A percentile compares a stretch with the other conserved stretches of the same genome.
Conservation (phyloP, 2,329 filamentous ascomycete species). For the Tolypocladium endophyticum region DNA sequence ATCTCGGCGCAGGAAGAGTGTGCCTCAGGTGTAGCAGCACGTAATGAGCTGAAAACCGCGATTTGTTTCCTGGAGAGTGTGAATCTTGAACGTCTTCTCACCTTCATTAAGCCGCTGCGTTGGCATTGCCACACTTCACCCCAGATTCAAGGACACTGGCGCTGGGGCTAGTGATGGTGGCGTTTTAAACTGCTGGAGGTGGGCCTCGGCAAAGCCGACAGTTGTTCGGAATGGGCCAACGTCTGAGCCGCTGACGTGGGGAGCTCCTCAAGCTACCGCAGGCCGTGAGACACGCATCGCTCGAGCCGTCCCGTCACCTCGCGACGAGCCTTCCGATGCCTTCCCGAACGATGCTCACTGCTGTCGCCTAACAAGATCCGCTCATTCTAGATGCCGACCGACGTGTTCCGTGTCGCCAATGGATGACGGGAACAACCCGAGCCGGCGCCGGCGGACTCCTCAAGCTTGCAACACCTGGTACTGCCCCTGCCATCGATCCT, state of each 20-base stretch:
- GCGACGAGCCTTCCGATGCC: neutral
- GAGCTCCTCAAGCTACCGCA: neutral
- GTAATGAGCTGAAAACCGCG: neutral
- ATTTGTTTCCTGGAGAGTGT: no score
- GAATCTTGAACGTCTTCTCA: neutral
- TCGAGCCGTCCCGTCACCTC: neutral
- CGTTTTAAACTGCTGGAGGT: neutral
- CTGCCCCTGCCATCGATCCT: neutral
- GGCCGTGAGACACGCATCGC: neutral
- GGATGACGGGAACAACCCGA: neutral
- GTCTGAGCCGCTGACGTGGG: neutral
- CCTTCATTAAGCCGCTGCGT: neutral
- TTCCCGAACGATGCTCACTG: neutral
- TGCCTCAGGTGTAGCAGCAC: neutral
- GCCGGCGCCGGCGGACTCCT: neutral
- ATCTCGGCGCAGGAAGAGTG: neutral
- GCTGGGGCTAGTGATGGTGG: neutral
- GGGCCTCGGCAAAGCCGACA: neutral
- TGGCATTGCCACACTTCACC: no score
- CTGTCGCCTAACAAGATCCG: neutral
- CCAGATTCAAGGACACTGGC: no score
- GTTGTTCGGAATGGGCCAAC: neutral
- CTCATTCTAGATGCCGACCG: neutral
- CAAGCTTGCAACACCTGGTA: slow-evolving; percentile 2
- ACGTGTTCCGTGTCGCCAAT: neutral